Evolutionary conservation across 1,284 basidiomycete genomes (phyloP), one percentile per base, ranked within the genome.

Genomic region (Xerocomus minutiporus): DNA sequence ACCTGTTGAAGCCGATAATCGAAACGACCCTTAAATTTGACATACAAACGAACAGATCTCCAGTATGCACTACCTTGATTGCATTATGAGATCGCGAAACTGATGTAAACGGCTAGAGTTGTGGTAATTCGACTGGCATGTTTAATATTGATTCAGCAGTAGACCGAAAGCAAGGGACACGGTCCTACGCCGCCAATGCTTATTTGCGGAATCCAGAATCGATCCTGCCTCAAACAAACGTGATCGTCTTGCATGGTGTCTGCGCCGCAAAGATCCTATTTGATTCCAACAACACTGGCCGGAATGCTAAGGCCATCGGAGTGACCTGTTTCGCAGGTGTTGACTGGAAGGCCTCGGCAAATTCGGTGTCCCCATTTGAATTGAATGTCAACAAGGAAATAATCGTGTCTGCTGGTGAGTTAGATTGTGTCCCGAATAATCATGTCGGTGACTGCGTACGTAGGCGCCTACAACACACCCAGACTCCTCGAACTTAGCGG

Each of bases 141-240:
- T 63, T 61, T 28, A 60, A 60, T 23, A 46, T 53, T 7, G 61
- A 63, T 39, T 53, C 59, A 9, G 45, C 59, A 39, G 59, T 63
- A 29, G 39, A 60, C 9, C 56, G 59, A 15, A 8, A 56, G 26
- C 5, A 51, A 12, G 59, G 59, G 6, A 61, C 26, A 31, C 44
- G 61, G 45, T 63, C 59, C 20, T 60, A 60, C n/a, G 59, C 59
- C 28, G 58, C 59, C 8, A 60, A 60, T 5, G 46, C 59, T 32
- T 60, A 60, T n/a, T 29, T 60, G 35, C 41, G 11, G 9, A 12
- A 61, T 15, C 61, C 59, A 8, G 41, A 28, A 26, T 63, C 49
- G 1, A 17, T 8, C 17, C n/a, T 34, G 0, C 55, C 61, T 31
- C 59, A 63, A 43, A 13, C 35, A 17, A 63, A 63, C 28, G n/a